A percentile compares a stretch with the other conserved stretches of the same genome.
Evolutionary conservation across 495 filamentous ascomycete species (phyloP).

Genomic region (Chlorociboria aeruginascens): DNA sequence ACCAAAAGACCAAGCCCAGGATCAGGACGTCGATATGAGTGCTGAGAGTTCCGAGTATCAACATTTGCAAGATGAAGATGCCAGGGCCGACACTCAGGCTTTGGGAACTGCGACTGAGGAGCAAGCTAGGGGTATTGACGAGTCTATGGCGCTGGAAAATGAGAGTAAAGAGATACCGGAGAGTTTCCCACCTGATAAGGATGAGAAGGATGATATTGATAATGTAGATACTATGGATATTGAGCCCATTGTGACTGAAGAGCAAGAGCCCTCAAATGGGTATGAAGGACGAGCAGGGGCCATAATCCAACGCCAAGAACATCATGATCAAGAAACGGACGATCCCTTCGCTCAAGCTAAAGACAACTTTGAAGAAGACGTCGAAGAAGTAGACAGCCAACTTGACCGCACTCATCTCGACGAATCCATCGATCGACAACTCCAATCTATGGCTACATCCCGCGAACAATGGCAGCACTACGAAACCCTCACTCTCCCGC

Average conservation of each 20-base stretch:
- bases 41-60: slow-evolving; percentile 57
- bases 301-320: slow-evolving; percentile 23
- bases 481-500: slow-evolving; percentile 67
- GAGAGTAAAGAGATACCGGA: slow-evolving; percentile 44
- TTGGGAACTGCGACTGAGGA: slow-evolving; percentile 81
- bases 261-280: slow-evolving; percentile 16
- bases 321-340: slow-evolving; percentile 17
- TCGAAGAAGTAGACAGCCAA: slow-evolving; percentile 61
- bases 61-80: slow-evolving; percentile 74
- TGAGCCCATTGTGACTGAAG: slow-evolving; percentile 15
- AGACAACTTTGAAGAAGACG: slow-evolving; percentile 37
- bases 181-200: slow-evolving; percentile 47
- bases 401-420: slow-evolving; percentile 62
- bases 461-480: slow-evolving; percentile 75
- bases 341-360: slow-evolving; percentile 13
- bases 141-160: slow-evolving; percentile 71
- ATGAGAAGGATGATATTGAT: slow-evolving; percentile 39
- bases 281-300: slow-evolving; percentile 24
- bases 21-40: slow-evolving; percentile 29
- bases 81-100: slow-evolving; percentile 74
- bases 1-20: slow-evolving; percentile 36
- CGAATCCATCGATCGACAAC: slow-evolving; percentile 25
- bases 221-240: slow-evolving; percentile 35
- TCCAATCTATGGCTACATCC: slow-evolving; percentile 40
- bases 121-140: slow-evolving; percentile 68